Base-by-base conservation (phyloP, 805 yeast genomes). In the Schizosaccharomyces osmophilus region DNA sequence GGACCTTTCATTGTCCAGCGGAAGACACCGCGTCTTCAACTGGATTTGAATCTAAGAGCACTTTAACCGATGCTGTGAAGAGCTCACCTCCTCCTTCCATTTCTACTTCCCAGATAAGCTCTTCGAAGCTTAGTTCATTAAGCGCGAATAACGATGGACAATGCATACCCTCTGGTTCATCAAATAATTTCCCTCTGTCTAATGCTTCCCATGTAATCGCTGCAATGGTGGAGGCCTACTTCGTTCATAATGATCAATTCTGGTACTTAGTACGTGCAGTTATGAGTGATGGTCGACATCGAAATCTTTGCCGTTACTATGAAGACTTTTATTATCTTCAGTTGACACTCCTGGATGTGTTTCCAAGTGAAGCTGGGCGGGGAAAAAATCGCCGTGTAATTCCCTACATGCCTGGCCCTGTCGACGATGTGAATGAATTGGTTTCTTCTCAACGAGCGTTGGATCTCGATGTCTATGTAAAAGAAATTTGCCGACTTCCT, bases 311-410 rank as follows among this genome's bases (percentile, higher is more conserved):
- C 71, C 78, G 98, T 63, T 89, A 79, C 72, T 93, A 93, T 72
- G 96, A 90, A 70, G 98, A 93, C 73, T 93, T 93, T 69, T 93
- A 89, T 71, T 95, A 93, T 70, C 79, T 89, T 69, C 98, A 93
- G 70, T 88, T 88, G 61, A 80, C 78, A 64, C 74, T 93, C 60
- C 75, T 90, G 60, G 93, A 85, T 67, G 77, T 82, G 32, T 93
- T 85, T 76, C 97, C 97, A 6, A 81, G 78, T 63, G 98, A 90
- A 71, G 95, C 97, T 8, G 97, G 97, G 15, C 82, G 87, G 66
- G 83, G 82, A 62, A 85, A 85, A 71, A 76, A 81, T 32, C 80
- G 82, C 61, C 80, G 98, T 65, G 83, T 85, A 39, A 77, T 93
- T 62, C 98, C 98, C 6, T 87, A 83, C 65, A 89, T 93, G 68